These are phyloP conservation scores for Caulochytrium protostelioides DNA, from an alignment of 371 early-diverging fungal species.

Conservation along the genomic window DNA sequence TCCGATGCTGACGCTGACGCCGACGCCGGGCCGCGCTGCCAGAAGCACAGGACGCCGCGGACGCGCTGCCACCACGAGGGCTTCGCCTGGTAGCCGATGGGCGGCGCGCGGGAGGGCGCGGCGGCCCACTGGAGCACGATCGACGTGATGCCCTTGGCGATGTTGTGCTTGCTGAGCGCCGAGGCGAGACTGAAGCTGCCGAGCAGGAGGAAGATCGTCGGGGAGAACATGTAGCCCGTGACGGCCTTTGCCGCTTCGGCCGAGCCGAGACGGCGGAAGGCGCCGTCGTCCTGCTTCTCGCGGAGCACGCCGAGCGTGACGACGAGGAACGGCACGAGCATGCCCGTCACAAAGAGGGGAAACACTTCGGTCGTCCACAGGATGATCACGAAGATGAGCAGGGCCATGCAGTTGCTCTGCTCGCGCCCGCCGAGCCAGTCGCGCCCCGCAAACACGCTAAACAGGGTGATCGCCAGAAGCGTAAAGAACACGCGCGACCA, in stretches of 20 bases:
- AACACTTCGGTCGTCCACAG: slow-evolving; percentile 87
- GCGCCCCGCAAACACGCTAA: too few species aligned
- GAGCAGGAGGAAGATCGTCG: slow-evolving; percentile 82
- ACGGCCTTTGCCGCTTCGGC: slow-evolving; percentile 54
- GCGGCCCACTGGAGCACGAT: slow-evolving; percentile 74
- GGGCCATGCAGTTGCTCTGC: slow-evolving; percentile 49
- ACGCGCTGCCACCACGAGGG: too few species aligned
- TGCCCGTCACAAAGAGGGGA: slow-evolving; percentile 78
- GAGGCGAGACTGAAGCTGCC: slow-evolving; percentile 89
- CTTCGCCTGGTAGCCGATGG: too few species aligned
- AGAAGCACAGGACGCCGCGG: too few species aligned
- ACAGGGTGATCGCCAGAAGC: slow-evolving; percentile 3
- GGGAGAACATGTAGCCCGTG: slow-evolving; percentile 80
- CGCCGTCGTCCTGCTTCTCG: slow-evolving; percentile 3
- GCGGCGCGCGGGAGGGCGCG: slow-evolving; percentile 15
- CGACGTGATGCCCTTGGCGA: slow-evolving; percentile 76
- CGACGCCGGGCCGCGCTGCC: too few species aligned
- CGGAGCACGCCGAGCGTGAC: slow-evolving; percentile 66
- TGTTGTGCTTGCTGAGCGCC: slow-evolving; percentile 72
- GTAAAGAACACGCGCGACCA: too few species aligned
- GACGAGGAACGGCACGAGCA: slow-evolving; percentile 67
- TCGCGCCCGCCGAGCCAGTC: slow-evolving; percentile 5
- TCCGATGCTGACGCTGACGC: too few species aligned
- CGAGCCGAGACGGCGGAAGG: slow-evolving; percentile 20
- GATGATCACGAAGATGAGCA: slow-evolving; percentile 61